These are phyloP conservation scores for Teratosphaeria zuluensis DNA, from an alignment of 2,329 filamentous ascomycete species.

Conservation along the genomic window DNA sequence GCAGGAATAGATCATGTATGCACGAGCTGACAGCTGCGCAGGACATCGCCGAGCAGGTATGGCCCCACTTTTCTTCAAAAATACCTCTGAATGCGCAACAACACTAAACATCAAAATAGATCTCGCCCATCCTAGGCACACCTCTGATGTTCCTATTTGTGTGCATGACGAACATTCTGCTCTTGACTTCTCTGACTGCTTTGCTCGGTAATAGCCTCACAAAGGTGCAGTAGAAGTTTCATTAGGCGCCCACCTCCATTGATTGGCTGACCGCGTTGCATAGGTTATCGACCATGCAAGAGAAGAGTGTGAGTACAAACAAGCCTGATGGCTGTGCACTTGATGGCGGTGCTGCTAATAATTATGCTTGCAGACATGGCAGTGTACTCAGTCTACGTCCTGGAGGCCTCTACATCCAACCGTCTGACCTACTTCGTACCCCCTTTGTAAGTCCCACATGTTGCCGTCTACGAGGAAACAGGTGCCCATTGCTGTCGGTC, in stretches of 20 bases:
- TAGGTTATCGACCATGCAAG: constrained; percentile 52
- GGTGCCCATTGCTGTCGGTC: not conserved
- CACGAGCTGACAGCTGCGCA: constrained; percentile 8
- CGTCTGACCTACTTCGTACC: constrained; percentile 40
- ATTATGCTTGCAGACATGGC: constrained; percentile 5
- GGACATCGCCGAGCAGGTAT: constrained; percentile 41
- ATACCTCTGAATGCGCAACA: not conserved
- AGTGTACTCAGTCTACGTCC: constrained; percentile 46
- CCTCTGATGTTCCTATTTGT: constrained; percentile 61
- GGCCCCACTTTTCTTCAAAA: constrained; percentile 3
- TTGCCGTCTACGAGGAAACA: constrained; percentile 24
- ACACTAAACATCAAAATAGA: constrained; percentile 11
- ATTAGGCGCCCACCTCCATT: constrained; percentile 15
- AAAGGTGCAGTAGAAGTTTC: constrained; percentile 15
- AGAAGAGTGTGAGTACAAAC: constrained; percentile 74
- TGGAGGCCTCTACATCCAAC: constrained; percentile 42
- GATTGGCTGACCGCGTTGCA: constrained; percentile 22
- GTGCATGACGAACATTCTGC: constrained; percentile 64
- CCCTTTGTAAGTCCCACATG: constrained; percentile 22
- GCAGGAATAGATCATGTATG: not conserved
- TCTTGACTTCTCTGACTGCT: constrained; percentile 70
- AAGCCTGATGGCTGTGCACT: constrained; percentile 24
- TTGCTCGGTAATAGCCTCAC: constrained; percentile 67
- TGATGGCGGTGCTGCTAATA: constrained; percentile 10
- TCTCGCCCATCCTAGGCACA: constrained; percentile 42